Percentiles rank a stretch among this genome's conserved stretches.
These are phyloP conservation scores for Chrysoporthe cubensis DNA, from an alignment of 2,329 filamentous ascomycete genomes.

Conservation along the genomic window DNA sequence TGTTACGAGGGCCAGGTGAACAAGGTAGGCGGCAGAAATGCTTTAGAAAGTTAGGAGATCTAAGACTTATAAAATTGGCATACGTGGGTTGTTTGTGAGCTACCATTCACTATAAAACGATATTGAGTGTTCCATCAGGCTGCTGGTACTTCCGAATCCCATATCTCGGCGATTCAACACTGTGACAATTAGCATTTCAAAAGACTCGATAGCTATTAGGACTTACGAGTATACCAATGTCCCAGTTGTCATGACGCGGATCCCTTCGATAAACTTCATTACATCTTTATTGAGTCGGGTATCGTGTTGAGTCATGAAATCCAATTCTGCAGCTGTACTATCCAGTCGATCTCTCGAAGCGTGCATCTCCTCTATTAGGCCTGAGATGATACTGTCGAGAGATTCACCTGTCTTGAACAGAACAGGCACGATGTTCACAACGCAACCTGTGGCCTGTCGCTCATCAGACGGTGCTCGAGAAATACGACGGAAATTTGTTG, in stretches of 20 bases:
- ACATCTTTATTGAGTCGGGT: slow-evolving; percentile 27
- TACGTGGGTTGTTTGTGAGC: background rate
- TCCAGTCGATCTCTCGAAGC: slow-evolving; percentile 26
- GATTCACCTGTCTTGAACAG: slow-evolving; percentile 26
- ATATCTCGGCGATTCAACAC: slow-evolving; percentile 41
- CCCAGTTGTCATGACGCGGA: slow-evolving; percentile 38
- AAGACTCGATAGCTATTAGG: background rate
- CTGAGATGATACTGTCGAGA: slow-evolving; percentile 17
- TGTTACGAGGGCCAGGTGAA: slow-evolving; percentile 14
- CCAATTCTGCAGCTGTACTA: slow-evolving; percentile 16
- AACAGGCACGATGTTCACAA: slow-evolving; percentile 31
- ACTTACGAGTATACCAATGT: slow-evolving; percentile 40
- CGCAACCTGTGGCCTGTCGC: slow-evolving; percentile 30
- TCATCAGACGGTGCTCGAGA: background rate
- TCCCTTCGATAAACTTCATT: slow-evolving; percentile 37
- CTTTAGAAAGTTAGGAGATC: slow-evolving; percentile 8
- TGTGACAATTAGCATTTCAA: slow-evolving; percentile 30
- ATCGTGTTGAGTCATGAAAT: slow-evolving; percentile 23
- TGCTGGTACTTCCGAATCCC: slow-evolving; percentile 36
- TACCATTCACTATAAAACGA: slow-evolving; percentile 33
- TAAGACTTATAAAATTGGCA: no score
- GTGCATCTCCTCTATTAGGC: slow-evolving; percentile 25
- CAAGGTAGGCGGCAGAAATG: slow-evolving; percentile 18
- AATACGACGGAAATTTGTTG: no score
- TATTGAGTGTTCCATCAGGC: slow-evolving; percentile 40